These are phyloP conservation scores for Ganoderma multipileum DNA, from an alignment of 1,284 basidiomycete genomes.

Conservation along the genomic window DNA sequence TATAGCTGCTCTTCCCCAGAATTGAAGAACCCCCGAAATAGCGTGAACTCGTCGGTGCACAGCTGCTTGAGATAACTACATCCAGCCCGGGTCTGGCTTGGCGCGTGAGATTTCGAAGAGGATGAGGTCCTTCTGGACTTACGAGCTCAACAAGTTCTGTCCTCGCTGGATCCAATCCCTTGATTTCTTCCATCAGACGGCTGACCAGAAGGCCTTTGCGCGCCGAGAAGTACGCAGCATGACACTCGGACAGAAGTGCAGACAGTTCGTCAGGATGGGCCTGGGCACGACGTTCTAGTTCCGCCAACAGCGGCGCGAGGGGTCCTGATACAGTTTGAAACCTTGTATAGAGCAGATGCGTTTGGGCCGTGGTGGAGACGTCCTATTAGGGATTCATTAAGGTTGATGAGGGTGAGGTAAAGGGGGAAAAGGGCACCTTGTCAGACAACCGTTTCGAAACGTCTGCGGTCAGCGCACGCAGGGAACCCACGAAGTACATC, in stretches of 20 bases:
- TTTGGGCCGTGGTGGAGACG: slow-evolving; percentile 82
- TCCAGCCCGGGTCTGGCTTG: slow-evolving; percentile 78
- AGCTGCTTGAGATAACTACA: slow-evolving; percentile 91
- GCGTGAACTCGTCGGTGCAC: slow-evolving; percentile 86
- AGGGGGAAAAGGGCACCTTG: slow-evolving; percentile 52
- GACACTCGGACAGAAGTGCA: slow-evolving; percentile 83
- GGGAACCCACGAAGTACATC: slow-evolving; percentile 89
- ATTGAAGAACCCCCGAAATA: slow-evolving; percentile 86
- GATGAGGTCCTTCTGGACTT: slow-evolving; percentile 34
- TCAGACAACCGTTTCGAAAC: slow-evolving; percentile 77
- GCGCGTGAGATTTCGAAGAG: slow-evolving; percentile 5
- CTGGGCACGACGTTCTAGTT: slow-evolving; percentile 81
- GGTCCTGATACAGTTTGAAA: slow-evolving; percentile 78
- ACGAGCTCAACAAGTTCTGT: slow-evolving; percentile 90
- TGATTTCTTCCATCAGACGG: slow-evolving; percentile 81
- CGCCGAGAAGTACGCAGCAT: slow-evolving; percentile 79
- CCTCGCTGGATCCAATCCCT: slow-evolving; percentile 75
- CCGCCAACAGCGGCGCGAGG: slow-evolving; percentile 78
- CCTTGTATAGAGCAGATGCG: slow-evolving; percentile 88
- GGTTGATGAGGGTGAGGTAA: background rate
- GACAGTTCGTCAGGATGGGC: slow-evolving; percentile 81
- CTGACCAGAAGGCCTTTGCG: slow-evolving; percentile 76
- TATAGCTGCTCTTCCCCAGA: slow-evolving; percentile 87
- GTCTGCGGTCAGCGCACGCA: slow-evolving; percentile 78
- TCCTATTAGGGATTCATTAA: slow-evolving; percentile 53